A percentile compares a stretch with the other conserved stretches of the same genome.
These are phyloP conservation scores for Fragaria iinumae DNA, from an alignment of 306 rosid species.

Conservation along the genomic window DNA sequence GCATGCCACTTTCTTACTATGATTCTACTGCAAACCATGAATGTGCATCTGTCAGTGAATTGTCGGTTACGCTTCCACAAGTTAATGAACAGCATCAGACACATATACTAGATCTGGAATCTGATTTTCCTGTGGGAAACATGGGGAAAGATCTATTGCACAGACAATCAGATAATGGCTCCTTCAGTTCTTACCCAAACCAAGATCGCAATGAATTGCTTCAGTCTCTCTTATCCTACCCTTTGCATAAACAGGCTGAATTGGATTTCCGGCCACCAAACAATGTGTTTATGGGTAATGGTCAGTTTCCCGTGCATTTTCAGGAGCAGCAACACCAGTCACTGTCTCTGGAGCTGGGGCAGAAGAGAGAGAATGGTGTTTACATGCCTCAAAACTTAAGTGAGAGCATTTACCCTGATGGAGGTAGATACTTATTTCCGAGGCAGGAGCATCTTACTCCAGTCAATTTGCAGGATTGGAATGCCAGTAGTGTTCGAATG, in stretches of 20 bases:
- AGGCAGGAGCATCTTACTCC: conserved; percentile 50
- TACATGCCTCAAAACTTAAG: conserved; percentile 50
- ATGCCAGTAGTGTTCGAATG: conserved; percentile 42
- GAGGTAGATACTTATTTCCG: conserved; percentile 56
- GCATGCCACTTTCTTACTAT: conserved; percentile 63
- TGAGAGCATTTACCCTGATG: conserved; percentile 56
- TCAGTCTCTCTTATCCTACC: conserved; percentile 67
- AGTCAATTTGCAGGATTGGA: conserved; percentile 63
- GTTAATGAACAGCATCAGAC: conserved; percentile 40
- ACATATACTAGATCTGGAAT: conserved; percentile 52
- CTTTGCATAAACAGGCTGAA: conserved; percentile 54
- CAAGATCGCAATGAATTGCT: conserved; percentile 70
- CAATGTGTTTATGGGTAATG: conserved; percentile 47
- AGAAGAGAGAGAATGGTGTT: conserved; percentile 54
- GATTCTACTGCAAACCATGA: conserved; percentile 57
- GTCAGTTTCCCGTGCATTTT: conserved; percentile 61
- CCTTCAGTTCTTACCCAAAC: conserved; percentile 59
- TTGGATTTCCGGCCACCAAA: conserved; percentile 54
- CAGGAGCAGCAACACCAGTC: conserved; percentile 61
- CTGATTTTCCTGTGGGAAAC: conserved; percentile 51
- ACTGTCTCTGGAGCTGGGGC: conserved; percentile 53
- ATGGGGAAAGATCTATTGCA: conserved; percentile 45
- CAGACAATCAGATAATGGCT: conserved; percentile 43
- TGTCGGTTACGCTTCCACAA: conserved; percentile 51
- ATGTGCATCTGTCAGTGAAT: conserved; percentile 41